These are phyloP conservation scores for Lactifluus volemus DNA, from an alignment of 768 basidiomycete genomes.

Conservation along the genomic window DNA sequence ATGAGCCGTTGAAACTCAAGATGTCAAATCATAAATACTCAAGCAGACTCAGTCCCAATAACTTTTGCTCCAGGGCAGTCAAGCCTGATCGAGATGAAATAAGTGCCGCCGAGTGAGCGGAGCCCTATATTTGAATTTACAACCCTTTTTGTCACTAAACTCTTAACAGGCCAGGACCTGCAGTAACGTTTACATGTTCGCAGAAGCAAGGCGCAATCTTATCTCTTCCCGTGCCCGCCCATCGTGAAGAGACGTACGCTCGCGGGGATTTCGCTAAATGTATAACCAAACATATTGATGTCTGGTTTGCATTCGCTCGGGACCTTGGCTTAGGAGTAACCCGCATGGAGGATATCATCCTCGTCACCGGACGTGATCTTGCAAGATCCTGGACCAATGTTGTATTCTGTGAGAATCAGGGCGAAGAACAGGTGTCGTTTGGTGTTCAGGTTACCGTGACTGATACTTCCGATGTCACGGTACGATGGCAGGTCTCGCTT, in stretches of 20 bases:
- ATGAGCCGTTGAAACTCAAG: background rate
- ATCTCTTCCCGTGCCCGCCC: no score
- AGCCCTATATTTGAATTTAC: background rate
- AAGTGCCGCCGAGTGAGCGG: background rate
- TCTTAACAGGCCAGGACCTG: background rate
- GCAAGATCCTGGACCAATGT: background rate
- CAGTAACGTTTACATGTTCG: background rate
- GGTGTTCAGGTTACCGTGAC: background rate
- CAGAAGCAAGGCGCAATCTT: background rate
- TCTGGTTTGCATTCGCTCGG: background rate
- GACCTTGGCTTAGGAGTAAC: background rate
- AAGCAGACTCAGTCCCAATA: background rate
- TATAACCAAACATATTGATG: background rate
- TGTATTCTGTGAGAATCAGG: background rate
- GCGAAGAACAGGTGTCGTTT: background rate
- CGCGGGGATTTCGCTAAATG: background rate
- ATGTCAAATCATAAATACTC: background rate
- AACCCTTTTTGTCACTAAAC: background rate
- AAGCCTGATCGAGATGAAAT: background rate
- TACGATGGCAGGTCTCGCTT: background rate
- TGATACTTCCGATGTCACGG: background rate
- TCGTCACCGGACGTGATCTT: background rate
- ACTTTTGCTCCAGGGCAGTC: background rate
- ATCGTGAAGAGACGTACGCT: background rate
- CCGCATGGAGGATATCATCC: background rate